These are phyloP conservation scores for Pholiota microspora DNA, from an alignment of 768 basidiomycete species.

Conservation along the genomic window DNA sequence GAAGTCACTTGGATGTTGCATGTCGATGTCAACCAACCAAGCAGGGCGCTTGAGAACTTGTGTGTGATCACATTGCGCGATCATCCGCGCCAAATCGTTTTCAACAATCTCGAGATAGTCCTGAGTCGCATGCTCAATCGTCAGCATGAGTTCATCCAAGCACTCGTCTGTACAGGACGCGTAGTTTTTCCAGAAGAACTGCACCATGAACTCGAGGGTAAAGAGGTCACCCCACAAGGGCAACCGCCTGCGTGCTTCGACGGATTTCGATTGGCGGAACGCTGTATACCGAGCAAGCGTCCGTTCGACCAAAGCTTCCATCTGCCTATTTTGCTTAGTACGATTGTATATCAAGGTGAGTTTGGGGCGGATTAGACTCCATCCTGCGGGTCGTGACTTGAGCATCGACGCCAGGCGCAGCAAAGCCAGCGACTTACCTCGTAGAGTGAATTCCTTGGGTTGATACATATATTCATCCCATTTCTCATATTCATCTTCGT, in stretches of 20 bases:
- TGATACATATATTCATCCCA: slow-evolving; percentile 10
- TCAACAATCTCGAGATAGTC: not conserved
- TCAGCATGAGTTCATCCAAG: not conserved
- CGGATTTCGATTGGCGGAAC: not conserved
- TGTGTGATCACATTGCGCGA: not conserved
- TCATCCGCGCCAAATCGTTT: not conserved
- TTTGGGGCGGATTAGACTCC: not conserved
- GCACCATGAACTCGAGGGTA: not conserved
- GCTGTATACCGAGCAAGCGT: not conserved
- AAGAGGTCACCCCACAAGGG: slow-evolving; percentile 4
- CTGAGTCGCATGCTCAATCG: not conserved
- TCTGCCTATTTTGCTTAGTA: not conserved
- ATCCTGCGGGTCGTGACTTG: not conserved
- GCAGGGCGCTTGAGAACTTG: not conserved
- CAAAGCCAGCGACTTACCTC: slow-evolving; percentile 9
- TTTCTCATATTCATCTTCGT: not conserved
- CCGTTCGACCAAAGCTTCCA: not conserved
- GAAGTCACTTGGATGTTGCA: no score
- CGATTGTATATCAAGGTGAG: slow-evolving; percentile 1
- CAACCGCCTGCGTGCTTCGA: not conserved
- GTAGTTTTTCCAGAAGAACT: not conserved
- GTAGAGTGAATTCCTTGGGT: slow-evolving; percentile 1
- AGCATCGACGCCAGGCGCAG: no score
- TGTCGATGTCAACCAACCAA: not conserved
- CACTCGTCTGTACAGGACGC: not conserved